These are phyloP conservation scores for Paramecium pentaurelia DNA, from an alignment of 73 alveolate species.

Conservation along the genomic window DNA sequence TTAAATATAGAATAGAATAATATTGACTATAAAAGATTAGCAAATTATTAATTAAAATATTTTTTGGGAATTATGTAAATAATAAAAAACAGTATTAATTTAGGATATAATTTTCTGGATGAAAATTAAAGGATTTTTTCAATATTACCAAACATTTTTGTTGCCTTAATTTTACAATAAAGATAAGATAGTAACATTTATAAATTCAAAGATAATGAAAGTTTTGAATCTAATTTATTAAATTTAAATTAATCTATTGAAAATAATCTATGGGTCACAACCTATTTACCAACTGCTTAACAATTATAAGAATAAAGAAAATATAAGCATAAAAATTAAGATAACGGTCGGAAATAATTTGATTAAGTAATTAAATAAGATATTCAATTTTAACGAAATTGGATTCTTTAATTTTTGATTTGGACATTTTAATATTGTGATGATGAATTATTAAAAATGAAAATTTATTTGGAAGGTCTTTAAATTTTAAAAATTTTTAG, in stretches of 20 bases:
- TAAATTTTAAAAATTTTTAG: background rate
- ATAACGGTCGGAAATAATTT: background rate
- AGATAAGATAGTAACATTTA: background rate
- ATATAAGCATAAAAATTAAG: background rate
- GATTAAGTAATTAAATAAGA: background rate
- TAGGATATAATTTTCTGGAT: constrained; percentile 15
- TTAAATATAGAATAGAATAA: background rate
- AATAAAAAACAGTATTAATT: background rate
- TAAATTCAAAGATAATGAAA: background rate
- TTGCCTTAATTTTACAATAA: background rate
- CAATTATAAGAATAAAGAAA: background rate
- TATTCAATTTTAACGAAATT: background rate
- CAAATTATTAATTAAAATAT: background rate
- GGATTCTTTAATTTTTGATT: background rate
- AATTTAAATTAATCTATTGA: background rate
- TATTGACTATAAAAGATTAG: background rate
- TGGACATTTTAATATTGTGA: background rate
- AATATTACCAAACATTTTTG: background rate
- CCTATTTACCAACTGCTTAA: background rate
- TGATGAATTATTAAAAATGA: background rate
- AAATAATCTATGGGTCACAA: background rate
- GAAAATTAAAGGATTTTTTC: background rate
- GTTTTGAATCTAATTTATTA: background rate
- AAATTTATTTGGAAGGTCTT: background rate
- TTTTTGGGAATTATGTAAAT: background rate